These are phyloP conservation scores for Tricholomella constricta DNA, from an alignment of 768 basidiomycete genomes.

Conservation along the genomic window DNA sequence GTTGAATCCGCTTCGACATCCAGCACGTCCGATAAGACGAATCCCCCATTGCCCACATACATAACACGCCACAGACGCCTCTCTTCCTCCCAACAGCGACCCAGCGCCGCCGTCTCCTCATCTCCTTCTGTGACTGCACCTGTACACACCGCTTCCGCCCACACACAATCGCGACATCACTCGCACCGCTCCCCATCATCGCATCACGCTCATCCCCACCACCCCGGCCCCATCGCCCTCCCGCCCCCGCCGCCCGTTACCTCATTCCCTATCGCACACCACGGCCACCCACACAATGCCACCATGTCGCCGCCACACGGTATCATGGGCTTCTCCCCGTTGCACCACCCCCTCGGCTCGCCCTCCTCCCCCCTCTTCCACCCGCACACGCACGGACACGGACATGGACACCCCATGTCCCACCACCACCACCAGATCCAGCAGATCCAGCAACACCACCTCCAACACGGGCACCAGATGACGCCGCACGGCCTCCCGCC, in stretches of 20 bases:
- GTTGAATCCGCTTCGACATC: conserved; percentile 14
- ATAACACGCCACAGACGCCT: conserved; percentile 1
- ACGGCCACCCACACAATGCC: background rate
- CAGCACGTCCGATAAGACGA: conserved; percentile 10
- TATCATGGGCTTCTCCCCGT: conserved; percentile 26
- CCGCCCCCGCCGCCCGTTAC: conserved; percentile 57
- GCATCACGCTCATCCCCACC: conserved; percentile 38
- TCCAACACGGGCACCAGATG: conserved; percentile 33
- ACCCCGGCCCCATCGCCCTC: conserved; percentile 71
- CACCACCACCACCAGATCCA: conserved; percentile 30
- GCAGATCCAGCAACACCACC: conserved; percentile 31
- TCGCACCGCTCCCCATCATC: conserved; percentile 15
- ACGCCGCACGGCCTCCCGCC: conserved; percentile 86
- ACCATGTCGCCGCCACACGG: conserved; percentile 28
- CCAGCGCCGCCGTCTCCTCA: conserved; percentile 11
- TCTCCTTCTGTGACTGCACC: conserved; percentile 44
- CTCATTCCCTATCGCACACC: conserved; percentile 33
- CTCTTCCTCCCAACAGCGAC: conserved; percentile 6
- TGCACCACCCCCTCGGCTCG: conserved; percentile 28
- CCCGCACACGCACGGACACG: conserved; percentile 41
- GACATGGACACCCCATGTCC: conserved; percentile 34
- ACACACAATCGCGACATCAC: background rate
- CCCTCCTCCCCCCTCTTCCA: conserved; percentile 43
- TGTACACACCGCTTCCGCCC: conserved; percentile 24
- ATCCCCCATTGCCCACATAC: background rate